phyloP scores from a whole-genome alignment of 768 basidiomycete genomes.

The Psilocybe subaeruginosa region DNA sequence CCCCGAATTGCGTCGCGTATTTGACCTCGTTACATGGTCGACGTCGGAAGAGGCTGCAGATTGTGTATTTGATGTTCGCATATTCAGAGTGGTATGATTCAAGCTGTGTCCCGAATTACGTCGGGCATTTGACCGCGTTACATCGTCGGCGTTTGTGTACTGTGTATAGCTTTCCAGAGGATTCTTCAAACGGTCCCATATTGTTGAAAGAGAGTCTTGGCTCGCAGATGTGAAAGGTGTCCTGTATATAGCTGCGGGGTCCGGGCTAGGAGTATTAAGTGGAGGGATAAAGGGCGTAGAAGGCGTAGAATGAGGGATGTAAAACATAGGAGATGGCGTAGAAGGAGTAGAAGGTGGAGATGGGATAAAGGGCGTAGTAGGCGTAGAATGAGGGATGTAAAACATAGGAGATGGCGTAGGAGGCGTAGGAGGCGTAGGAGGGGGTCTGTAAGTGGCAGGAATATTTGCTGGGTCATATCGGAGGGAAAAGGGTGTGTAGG shows the following conservation, averaged over 20 bases:
- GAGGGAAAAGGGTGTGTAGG: neutral
- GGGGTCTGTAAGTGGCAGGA: neutral
- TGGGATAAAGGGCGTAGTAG: neutral
- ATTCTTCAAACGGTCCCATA: too few relatives aligned
- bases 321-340: neutral
- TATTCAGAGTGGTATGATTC: neutral
- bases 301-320: neutral
- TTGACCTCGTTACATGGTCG: neutral
- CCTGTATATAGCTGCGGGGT: too few relatives aligned
- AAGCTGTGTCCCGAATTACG: neutral
- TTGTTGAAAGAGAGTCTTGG: too few relatives aligned
- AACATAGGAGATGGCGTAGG: neutral
- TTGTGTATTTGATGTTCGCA: neutral
- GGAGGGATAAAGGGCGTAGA: neutral
- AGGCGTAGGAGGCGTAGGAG: neutral
- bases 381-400: too few relatives aligned
- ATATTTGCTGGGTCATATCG: neutral
- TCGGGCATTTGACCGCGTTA: neutral
- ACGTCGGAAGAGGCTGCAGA: neutral
- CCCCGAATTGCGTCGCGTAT: neutral
- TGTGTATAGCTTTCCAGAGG: neutral
- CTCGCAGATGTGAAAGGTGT: too few relatives aligned
- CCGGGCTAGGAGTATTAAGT: too few relatives aligned
- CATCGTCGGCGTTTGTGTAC: neutral
- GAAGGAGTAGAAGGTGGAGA: too few relatives aligned